phyloP scores from a whole-genome alignment of 768 basidiomycete species.

The Mycena haematopus region DNA sequence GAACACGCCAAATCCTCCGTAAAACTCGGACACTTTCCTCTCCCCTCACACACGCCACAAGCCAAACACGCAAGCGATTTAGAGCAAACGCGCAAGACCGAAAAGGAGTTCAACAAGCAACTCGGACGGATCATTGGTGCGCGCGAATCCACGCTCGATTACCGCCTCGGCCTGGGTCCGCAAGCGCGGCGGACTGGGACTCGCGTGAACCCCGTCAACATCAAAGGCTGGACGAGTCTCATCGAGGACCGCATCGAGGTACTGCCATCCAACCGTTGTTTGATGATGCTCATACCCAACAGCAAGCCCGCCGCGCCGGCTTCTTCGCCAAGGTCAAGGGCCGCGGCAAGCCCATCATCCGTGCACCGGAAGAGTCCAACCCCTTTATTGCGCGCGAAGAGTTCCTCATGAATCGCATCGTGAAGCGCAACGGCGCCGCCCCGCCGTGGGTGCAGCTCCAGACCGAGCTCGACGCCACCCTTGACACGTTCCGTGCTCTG shows the following conservation, averaged over 20 bases:
- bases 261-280: not conserved
- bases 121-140: conserved; percentile 67
- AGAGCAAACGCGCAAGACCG: conserved; percentile 49
- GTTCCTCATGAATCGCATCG: conserved; percentile 85
- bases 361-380: conserved; percentile 50
- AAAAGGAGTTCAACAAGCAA: conserved; percentile 58
- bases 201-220: conserved; percentile 59
- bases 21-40: conserved; percentile 55
- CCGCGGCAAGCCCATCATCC: conserved; percentile 51
- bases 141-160: conserved; percentile 77
- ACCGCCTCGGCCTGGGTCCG: conserved; percentile 62
- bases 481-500: conserved; percentile 66
- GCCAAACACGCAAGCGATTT: conserved; percentile 25
- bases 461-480: conserved; percentile 69
- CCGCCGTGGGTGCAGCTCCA: conserved; percentile 91
- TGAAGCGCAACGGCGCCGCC: conserved; percentile 80
- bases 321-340: conserved; percentile 78
- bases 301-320: conserved; percentile 74
- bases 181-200: conserved; percentile 23
- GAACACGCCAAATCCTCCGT: conserved; percentile 59
- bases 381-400: conserved; percentile 77
- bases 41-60: conserved; percentile 32
- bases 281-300: conserved; percentile 9
- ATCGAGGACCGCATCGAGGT: conserved; percentile 86
- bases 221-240: conserved; percentile 79